A percentile compares a stretch with the other conserved stretches of the same genome.
phyloP scores from a whole-genome alignment of 1,284 basidiomycete genomes.

The Sanguinoderma infundibulare region DNA sequence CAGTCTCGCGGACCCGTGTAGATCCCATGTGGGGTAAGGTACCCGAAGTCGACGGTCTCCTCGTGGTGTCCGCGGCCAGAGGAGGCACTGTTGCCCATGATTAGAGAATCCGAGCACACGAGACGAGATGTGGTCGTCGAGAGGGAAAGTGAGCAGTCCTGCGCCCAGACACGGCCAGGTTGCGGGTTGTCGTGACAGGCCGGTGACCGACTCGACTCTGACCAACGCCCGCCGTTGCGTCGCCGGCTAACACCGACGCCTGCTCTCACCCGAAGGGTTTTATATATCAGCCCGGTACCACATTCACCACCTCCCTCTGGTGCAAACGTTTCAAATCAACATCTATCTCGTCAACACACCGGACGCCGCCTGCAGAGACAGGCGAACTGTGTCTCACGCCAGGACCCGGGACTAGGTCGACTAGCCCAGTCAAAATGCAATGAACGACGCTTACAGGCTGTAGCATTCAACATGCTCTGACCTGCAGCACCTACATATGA shows the following conservation, averaged over 20 bases:
- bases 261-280: neutral
- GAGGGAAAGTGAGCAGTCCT: constrained; percentile 14
- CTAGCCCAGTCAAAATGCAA: too few species aligned
- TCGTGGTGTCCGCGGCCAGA: constrained; percentile 74
- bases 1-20: constrained; percentile 91
- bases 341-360: too few species aligned
- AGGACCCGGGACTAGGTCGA: too few species aligned
- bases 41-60: constrained; percentile 82
- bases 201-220: constrained; percentile 16
- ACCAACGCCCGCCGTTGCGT: constrained; percentile 1
- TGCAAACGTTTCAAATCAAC: too few species aligned
- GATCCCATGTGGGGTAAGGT: constrained; percentile 86
- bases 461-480: too few species aligned
- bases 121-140: constrained; percentile 15
- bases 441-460: too few species aligned
- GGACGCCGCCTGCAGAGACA: too few species aligned
- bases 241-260: neutral
- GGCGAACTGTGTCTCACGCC: too few species aligned
- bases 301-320: too few species aligned
- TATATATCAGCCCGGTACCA: too few species aligned
- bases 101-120: constrained; percentile 11
- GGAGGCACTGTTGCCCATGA: constrained; percentile 81
- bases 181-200: constrained; percentile 26
- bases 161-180: constrained; percentile 18
- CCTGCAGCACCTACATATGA: too few species aligned